Conservation (phyloP, 1,284 basidiomycete species). For the Lignosus rhinocerotis region DNA sequence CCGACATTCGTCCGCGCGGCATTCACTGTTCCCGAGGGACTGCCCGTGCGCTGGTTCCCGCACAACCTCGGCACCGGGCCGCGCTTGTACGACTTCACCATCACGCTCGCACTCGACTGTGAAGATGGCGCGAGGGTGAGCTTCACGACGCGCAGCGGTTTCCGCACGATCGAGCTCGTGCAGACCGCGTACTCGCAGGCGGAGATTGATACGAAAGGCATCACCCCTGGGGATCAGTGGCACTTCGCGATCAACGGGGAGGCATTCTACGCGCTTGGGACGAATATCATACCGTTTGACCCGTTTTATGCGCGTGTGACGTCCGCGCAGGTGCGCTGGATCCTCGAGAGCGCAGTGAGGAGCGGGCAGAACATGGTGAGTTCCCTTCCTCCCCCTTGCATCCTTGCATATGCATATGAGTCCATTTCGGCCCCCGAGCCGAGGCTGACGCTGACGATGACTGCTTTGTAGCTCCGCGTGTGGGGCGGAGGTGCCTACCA, state of each 20-base stretch:
- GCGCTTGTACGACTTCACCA: constrained; percentile 52
- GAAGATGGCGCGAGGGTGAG: constrained; percentile 17
- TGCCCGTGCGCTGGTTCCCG: constrained; percentile 55
- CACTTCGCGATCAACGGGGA: constrained; percentile 60
- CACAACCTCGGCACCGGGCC: constrained; percentile 52
- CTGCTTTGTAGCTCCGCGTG: constrained; percentile 44
- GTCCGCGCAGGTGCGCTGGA: constrained; percentile 53
- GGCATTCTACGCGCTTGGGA: constrained; percentile 55
- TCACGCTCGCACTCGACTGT: constrained; percentile 31
- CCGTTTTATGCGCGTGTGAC: constrained; percentile 56
- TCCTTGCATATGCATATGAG: background rate
- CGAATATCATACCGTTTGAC: constrained; percentile 62
- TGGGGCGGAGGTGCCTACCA: constrained; percentile 55
- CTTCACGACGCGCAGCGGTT: constrained; percentile 50
- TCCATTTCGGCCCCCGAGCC: background rate
- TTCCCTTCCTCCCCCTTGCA: background rate
- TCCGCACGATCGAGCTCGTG: constrained; percentile 55
- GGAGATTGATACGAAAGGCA: constrained; percentile 46
- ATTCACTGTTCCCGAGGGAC: constrained; percentile 47
- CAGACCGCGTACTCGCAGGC: constrained; percentile 48
- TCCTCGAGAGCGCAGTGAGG: constrained; percentile 53
- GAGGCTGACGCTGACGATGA: no score
- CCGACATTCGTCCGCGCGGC: constrained; percentile 43
- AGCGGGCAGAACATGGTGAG: constrained; percentile 64
- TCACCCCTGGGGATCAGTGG: constrained; percentile 60